Conservation (phyloP, 2,329 filamentous ascomycete genomes). For the Xylaria sp. region DNA sequence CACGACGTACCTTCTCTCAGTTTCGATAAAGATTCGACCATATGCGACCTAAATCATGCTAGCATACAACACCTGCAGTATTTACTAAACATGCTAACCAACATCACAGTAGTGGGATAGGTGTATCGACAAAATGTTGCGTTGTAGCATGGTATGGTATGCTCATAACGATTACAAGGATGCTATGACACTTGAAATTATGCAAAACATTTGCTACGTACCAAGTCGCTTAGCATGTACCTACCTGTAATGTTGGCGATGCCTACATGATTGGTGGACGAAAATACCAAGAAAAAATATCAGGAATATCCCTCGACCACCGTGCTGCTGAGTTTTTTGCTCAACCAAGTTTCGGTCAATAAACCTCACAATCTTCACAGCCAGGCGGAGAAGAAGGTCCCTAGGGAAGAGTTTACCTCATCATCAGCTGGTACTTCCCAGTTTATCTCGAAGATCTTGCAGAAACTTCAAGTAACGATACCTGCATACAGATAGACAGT, state of each 20-base stretch:
- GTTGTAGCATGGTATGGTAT: neutral
- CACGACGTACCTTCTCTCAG: neutral
- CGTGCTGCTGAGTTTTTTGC: neutral
- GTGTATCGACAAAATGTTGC: neutral
- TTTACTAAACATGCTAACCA: neutral
- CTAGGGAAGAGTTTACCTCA: slow-evolving; percentile 2
- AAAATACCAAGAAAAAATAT: neutral
- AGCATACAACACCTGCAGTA: neutral
- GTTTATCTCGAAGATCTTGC: slow-evolving; percentile 30
- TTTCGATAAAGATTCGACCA: slow-evolving; percentile 3
- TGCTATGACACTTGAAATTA: neutral
- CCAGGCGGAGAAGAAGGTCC: slow-evolving; percentile 20
- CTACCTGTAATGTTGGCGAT: neutral
- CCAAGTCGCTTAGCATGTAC: neutral
- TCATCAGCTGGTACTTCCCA: slow-evolving; percentile 21
- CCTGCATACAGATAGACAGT: slow-evolving; percentile 13
- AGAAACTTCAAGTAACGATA: slow-evolving; percentile 24
- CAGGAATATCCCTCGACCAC: neutral
- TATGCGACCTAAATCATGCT: neutral
- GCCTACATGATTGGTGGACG: neutral
- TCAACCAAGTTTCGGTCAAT: slow-evolving; percentile 6
- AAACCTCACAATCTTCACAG: slow-evolving; percentile 9
- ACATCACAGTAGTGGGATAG: neutral
- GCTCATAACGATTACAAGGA: slow-evolving; percentile 7
- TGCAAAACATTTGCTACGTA: slow-evolving; percentile 8